phyloP scores from a whole-genome alignment of 2,329 filamentous ascomycete genomes.

The Chaetomiaceae sp. region DNA sequence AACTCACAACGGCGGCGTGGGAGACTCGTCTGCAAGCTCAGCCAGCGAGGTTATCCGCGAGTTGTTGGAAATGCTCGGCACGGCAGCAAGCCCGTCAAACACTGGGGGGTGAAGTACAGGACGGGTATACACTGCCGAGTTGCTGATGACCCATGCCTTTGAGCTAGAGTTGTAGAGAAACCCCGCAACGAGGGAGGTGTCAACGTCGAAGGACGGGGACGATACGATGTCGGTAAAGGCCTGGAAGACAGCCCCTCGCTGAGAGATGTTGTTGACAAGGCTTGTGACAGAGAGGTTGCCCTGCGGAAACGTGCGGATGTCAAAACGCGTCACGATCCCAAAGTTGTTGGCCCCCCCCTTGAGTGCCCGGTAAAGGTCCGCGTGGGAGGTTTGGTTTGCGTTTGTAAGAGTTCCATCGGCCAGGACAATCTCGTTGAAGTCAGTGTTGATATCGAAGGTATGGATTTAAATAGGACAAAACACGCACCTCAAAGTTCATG shows the following conservation, averaged over 20 bases:
- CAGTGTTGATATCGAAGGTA: background rate
- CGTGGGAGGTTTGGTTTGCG: background rate
- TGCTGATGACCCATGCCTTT: constrained; percentile 6
- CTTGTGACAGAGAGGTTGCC: background rate
- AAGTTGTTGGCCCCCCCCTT: constrained; percentile 6
- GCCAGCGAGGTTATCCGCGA: constrained; percentile 2
- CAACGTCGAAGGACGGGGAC: background rate
- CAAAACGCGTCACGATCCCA: constrained; percentile 5
- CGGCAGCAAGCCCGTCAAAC: background rate
- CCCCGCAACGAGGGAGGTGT: background rate
- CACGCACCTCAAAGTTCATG: constrained; percentile 4
- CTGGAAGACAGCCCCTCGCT: background rate
- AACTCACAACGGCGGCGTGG: constrained; percentile 6
- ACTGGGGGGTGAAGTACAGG: constrained; percentile 1
- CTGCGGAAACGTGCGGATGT: background rate
- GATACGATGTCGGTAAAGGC: constrained; percentile 3
- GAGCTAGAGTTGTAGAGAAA: constrained; percentile 2
- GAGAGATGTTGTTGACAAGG: background rate
- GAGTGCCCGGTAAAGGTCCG: constrained; percentile 4
- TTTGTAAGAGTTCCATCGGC: constrained; percentile 2
- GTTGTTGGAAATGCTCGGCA: constrained; percentile 5
- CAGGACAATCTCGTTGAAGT: background rate
- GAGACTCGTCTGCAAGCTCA: background rate
- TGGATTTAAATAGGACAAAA: background rate
- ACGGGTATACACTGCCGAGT: constrained; percentile 2